Evolutionary conservation across 2,329 filamentous ascomycete species (phyloP), one percentile per base, ranked within the genome.

Genomic region (Pezicula carpinea): DNA sequence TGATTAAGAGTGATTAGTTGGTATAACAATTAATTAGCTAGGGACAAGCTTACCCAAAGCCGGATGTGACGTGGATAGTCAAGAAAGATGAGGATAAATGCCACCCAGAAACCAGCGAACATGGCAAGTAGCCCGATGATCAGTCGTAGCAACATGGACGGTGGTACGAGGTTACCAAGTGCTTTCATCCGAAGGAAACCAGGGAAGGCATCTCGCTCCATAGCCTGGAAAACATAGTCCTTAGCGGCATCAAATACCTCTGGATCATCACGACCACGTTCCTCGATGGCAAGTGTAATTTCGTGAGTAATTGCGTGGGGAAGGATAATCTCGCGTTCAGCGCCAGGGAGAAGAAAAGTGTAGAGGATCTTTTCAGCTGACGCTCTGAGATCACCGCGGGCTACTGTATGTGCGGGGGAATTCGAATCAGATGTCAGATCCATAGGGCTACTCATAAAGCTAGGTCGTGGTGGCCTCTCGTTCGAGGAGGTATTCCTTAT

Each of bases 341-440:
- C 89, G n/a, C 90, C 91, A 0, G 91, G 90, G 2, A 99, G 80
- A 5, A 99, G 76, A 64, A 93, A 99, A 1, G 92, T 97, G 70
- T 96, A 99, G n/a, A 99, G 78, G 43, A 99, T 96, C 76, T 96
- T 96, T 71, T 97, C 93, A 0, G 95, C 95, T 3, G 89, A 96
- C 8, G 90, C 87, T 48, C 90, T 82, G 57, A 99, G 90, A 62
- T 99, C 93, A 53, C 89, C 82, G 53, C 93, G 80, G n/a, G 85
- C 81, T 36, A 96, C 89, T 1, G 85, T 87, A 62, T 95, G 87
- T 3, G 82, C 81, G 0, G 89, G 89, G 11, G 90, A 96, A 62
- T 83, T 88, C 11, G 87, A 91, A 61, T 91, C 87, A 29, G 85
- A 82, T 3, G 80, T 82, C 29, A 82, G 67, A 39, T 82, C 78